These are phyloP conservation scores for Rubroshorea leprosula DNA, from an alignment of 345 rosid species.

Conservation along the genomic window DNA sequence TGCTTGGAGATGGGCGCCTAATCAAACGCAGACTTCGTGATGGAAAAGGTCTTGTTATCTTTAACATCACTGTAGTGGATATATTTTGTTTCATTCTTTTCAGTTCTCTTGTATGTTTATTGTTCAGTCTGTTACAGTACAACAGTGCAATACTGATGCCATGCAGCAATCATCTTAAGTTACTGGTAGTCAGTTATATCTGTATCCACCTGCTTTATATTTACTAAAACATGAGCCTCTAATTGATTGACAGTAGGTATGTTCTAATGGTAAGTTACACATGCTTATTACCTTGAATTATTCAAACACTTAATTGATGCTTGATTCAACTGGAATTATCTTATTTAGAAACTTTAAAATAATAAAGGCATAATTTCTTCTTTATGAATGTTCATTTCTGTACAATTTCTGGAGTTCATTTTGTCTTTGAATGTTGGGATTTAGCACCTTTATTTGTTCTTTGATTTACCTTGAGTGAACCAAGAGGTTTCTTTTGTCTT, in stretches of 20 bases:
- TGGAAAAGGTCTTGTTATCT: conserved; percentile 60
- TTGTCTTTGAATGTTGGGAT: too few species aligned
- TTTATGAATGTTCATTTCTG: neutral
- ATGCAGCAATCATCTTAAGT: neutral
- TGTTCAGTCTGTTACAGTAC: neutral
- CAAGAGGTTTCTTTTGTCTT: neutral
- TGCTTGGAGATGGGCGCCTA: conserved; percentile 97
- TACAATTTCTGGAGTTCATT: too few species aligned
- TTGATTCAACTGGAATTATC: neutral
- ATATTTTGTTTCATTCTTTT: neutral
- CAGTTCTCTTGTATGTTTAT: neutral
- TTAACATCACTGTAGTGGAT: neutral
- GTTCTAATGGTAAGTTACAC: neutral
- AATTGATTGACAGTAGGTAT: neutral
- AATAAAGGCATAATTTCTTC: neutral
- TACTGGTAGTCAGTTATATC: neutral
- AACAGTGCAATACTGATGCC: neutral
- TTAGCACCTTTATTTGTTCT: too few species aligned
- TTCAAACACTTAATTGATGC: neutral
- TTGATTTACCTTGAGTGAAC: neutral
- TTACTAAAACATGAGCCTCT: neutral
- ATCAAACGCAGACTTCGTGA: conserved; percentile 82
- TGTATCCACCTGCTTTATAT: neutral
- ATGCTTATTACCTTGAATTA: neutral
- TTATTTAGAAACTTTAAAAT: neutral